A percentile compares a stretch with the other conserved stretches of the same genome.
These are phyloP conservation scores for Pyrenophora seminiperda DNA, from an alignment of 2,329 filamentous ascomycete species.

Conservation along the genomic window DNA sequence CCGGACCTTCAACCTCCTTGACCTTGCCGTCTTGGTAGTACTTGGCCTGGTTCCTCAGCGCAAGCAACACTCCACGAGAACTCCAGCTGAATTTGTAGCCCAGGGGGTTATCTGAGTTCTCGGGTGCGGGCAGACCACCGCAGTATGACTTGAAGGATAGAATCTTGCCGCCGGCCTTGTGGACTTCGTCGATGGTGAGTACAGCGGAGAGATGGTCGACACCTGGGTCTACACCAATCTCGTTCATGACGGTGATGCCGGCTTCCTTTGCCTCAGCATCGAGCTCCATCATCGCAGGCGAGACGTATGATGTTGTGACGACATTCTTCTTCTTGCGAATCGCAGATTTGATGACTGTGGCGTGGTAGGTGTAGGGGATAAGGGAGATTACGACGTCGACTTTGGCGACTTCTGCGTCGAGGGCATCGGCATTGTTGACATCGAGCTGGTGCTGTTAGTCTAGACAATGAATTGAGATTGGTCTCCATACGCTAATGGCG, in stretches of 20 bases:
- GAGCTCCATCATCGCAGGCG: slow-evolving; percentile 88
- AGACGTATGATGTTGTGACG: slow-evolving; percentile 93
- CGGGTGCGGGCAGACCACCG: slow-evolving; percentile 57
- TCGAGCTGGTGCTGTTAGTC: slow-evolving; percentile 66
- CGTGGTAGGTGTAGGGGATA: slow-evolving; percentile 74
- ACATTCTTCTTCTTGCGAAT: slow-evolving; percentile 95
- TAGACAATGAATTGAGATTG: not conserved
- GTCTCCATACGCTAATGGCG: slow-evolving; percentile 60
- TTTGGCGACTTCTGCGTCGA: slow-evolving; percentile 81
- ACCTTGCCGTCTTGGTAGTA: slow-evolving; percentile 81
- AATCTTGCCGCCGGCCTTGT: slow-evolving; percentile 85
- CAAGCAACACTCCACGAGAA: slow-evolving; percentile 82
- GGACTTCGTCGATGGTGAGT: slow-evolving; percentile 87
- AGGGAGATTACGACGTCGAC: slow-evolving; percentile 73
- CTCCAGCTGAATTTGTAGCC: slow-evolving; percentile 88
- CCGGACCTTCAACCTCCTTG: slow-evolving; percentile 60
- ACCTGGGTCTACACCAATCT: slow-evolving; percentile 67
- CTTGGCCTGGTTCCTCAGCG: slow-evolving; percentile 82
- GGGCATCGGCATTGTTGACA: slow-evolving; percentile 73
- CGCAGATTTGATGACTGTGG: slow-evolving; percentile 86
- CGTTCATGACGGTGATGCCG: slow-evolving; percentile 96
- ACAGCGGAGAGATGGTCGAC: slow-evolving; percentile 81
- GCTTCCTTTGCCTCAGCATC: slow-evolving; percentile 83
- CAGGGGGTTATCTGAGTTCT: slow-evolving; percentile 83
- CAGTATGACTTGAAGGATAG: slow-evolving; percentile 82